Evolutionary conservation across 2,329 filamentous ascomycete genomes (phyloP).

Genomic region (Dothistroma septosporum): DNA sequence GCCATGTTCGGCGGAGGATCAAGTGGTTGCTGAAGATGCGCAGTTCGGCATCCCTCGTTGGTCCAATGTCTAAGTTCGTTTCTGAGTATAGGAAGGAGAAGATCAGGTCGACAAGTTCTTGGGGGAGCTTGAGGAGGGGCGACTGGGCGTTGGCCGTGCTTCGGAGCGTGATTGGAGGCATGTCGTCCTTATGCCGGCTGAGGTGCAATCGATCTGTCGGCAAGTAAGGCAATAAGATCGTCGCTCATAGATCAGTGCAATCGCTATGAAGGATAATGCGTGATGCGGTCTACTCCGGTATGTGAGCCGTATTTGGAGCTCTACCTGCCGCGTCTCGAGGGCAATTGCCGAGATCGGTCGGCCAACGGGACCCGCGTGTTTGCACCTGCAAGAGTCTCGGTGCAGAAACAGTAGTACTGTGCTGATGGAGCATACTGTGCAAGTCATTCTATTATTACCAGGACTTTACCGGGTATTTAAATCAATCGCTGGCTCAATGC

Average conservation of each 20-base stretch:
- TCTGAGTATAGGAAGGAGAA: slow-evolving; percentile 1
- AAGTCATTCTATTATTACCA: no score
- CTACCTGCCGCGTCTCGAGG: background rate
- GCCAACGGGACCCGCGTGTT: no score
- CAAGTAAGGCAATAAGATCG: background rate
- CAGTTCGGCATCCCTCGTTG: slow-evolving; percentile 1
- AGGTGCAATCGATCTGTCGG: no score
- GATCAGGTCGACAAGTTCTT: slow-evolving; percentile 4
- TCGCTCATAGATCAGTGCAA: background rate
- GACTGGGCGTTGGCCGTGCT: background rate
- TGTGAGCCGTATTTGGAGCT: background rate
- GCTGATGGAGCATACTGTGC: no score
- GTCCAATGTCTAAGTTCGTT: background rate
- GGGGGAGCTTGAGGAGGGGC: background rate
- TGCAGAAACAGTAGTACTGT: no score
- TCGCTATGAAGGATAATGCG: background rate
- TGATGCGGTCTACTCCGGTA: background rate
- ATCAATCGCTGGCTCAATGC: no score
- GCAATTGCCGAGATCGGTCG: background rate
- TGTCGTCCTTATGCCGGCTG: background rate
- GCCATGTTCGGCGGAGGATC: slow-evolving; percentile 3
- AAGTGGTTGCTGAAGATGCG: slow-evolving; percentile 4
- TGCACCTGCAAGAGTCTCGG: no score
- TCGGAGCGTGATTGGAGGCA: background rate
- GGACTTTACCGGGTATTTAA: no score